Evolutionary conservation across 164 flowering plant species (phyloP), one percentile per base, ranked within the genome.

Genomic region (Dillenia suffruticosa): DNA sequence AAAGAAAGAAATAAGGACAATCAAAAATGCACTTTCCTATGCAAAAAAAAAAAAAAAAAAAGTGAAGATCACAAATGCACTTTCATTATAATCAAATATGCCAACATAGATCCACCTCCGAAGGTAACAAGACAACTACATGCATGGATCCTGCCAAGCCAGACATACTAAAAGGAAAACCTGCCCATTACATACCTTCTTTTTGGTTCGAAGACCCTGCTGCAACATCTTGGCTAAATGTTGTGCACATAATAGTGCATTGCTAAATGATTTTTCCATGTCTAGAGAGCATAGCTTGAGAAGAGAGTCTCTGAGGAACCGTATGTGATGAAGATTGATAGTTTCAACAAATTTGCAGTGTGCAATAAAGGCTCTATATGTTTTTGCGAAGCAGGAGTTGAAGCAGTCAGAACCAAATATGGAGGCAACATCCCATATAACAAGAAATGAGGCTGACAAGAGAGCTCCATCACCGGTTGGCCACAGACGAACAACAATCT

Each of bases 401-500:
- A 77, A 77, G 67, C 70, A 79, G 51, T 81, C 81, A 14, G 80
- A 61, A 63, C 70, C 61, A 63, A 67, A 77, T 13, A 72, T 61
- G 54, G 69, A 56, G 68, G 85, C 81, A 66, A 86, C 65, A 44
- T 85, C 90, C 51, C 59, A 70, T 44, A 89, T 68, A 60, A 89
- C 46, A 13, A 63, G 72, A 72, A 85, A 88, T 46, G 99, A 63
- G 45, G 81, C 71, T 19, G 73, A 68, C 50, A 96, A 84, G 4
- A 87, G 62, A 44, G 63, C 47, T 19, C 74, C 89, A 47, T 77
- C 78, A 45, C 96, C 85, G 6, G 92, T 87, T 66, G 81, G 86
- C 97, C 96, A 95, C 62, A 95, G 59, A 63, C 86, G 82, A 76
- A 92, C 86, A 44, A 88, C 73, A 69, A 77, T 74, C 99, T 95